Percentiles rank a stretch among this genome's conserved stretches.
Evolutionary conservation across 306 rosid genomes (phyloP).

Genomic region (Glycine soja): DNA sequence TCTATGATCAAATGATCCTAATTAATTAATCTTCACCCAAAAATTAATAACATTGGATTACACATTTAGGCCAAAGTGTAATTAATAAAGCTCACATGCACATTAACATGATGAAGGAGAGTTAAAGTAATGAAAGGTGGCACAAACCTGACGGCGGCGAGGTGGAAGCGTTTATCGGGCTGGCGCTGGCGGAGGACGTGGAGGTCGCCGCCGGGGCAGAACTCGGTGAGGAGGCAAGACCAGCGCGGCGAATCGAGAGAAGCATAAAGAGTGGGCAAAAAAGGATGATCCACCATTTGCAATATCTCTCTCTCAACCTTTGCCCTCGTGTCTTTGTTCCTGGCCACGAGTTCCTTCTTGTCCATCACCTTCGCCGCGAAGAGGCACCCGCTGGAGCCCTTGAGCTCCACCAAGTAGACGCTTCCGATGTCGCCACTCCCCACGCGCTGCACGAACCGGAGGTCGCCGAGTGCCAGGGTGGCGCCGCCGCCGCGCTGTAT

Average conservation of each 20-base stretch:
- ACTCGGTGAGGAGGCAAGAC: slow-evolving; percentile 63
- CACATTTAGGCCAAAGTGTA: too few relatives aligned
- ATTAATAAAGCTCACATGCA: too few relatives aligned
- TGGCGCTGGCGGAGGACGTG: slow-evolving; percentile 66
- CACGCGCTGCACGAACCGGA: slow-evolving; percentile 53
- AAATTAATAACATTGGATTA: too few relatives aligned
- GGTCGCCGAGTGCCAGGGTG: slow-evolving; percentile 36
- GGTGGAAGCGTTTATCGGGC: slow-evolving; percentile 51
- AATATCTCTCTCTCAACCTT: slow-evolving; percentile 57
- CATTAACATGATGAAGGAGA: too few relatives aligned
- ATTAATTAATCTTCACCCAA: too few relatives aligned
- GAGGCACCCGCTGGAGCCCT: slow-evolving; percentile 47
- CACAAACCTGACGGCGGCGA: slow-evolving; percentile 59
- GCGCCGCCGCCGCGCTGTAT: slow-evolving; percentile 13
- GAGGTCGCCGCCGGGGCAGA: slow-evolving; percentile 67
- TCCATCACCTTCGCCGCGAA: slow-evolving; percentile 72
- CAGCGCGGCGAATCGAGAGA: slow-evolving; percentile 52
- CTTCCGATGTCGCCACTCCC: slow-evolving; percentile 67
- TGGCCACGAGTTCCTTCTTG: slow-evolving; percentile 52
- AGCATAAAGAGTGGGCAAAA: slow-evolving; percentile 60
- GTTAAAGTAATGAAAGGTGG: too few relatives aligned
- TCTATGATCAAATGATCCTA: too few relatives aligned
- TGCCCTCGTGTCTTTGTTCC: slow-evolving; percentile 57
- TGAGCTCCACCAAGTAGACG: slow-evolving; percentile 62
- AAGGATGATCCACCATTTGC: slow-evolving; percentile 61